Conservation (phyloP, 2,329 filamentous ascomycete species). For the Aspergillus ochraceoroseus region DNA sequence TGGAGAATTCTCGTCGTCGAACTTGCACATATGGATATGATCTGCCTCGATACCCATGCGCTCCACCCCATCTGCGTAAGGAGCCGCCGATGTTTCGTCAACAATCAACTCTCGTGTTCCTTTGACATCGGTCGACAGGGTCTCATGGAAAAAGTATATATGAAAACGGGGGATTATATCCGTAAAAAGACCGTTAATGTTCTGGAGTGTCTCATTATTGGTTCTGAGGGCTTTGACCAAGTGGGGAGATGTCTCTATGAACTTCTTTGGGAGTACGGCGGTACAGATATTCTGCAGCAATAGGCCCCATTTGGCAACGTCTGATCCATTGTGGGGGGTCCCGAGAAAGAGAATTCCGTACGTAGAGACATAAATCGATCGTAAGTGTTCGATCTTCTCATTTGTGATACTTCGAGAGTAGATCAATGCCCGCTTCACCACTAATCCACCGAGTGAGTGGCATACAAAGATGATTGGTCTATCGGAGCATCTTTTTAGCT, state of each 20-base stretch:
- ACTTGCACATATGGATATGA: conserved; percentile 70
- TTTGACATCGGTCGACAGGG: conserved; percentile 64
- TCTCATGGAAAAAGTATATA: conserved; percentile 73
- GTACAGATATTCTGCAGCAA: conserved; percentile 64
- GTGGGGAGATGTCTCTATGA: conserved; percentile 63
- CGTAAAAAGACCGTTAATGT: conserved; percentile 68
- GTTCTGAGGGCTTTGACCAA: conserved; percentile 66
- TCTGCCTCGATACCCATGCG: conserved; percentile 70
- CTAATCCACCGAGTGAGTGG: conserved; percentile 67
- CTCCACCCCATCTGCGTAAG: conserved; percentile 63
- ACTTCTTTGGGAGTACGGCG: conserved; percentile 59
- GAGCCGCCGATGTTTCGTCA: conserved; percentile 64
- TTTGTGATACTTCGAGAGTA: conserved; percentile 60
- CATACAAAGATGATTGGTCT: conserved; percentile 72
- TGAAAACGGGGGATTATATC: conserved; percentile 66
- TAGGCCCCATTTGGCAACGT: conserved; percentile 62
- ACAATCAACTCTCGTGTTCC: conserved; percentile 62
- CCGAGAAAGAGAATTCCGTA: conserved; percentile 73
- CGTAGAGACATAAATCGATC: conserved; percentile 68
- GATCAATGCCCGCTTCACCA: conserved; percentile 65
- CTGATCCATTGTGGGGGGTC: conserved; percentile 68
- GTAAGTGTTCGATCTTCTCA: conserved; percentile 58
- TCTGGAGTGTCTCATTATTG: conserved; percentile 68
- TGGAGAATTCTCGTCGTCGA: conserved; percentile 58
- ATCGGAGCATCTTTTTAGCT: conserved; percentile 47